These are phyloP conservation scores for Durusdinium trenchii DNA, from an alignment of 73 alveolate genomes.

Conservation along the genomic window DNA sequence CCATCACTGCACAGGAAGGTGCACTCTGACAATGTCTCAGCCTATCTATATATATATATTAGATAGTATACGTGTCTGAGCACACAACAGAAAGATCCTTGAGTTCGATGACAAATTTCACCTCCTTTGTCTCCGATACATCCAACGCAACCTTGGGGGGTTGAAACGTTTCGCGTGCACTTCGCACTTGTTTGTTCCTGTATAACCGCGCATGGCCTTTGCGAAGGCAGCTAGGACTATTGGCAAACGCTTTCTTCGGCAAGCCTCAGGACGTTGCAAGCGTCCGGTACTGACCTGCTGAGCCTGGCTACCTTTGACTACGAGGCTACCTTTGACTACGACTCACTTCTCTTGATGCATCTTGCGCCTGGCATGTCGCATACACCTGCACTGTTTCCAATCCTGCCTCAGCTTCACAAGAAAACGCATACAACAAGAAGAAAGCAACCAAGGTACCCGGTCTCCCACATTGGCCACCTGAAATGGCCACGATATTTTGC, in stretches of 20 bases:
- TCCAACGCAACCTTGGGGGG: neutral
- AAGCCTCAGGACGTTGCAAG: too few species aligned
- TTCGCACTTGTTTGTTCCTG: neutral
- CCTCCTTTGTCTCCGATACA: neutral
- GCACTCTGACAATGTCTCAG: neutral
- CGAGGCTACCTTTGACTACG: neutral
- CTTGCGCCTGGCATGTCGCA: constrained; percentile 42
- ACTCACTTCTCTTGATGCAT: neutral
- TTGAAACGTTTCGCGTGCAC: neutral
- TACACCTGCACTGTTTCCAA: constrained; percentile 79
- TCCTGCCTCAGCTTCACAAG: constrained; percentile 65
- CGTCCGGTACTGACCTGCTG: too few species aligned
- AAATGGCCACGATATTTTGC: too few species aligned
- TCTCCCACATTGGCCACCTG: too few species aligned
- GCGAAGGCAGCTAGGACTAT: constrained; percentile 13
- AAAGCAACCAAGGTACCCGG: too few species aligned
- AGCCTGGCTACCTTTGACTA: neutral
- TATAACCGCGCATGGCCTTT: constrained; percentile 14
- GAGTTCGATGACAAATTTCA: neutral
- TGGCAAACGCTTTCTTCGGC: constrained; percentile 22
- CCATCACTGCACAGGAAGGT: neutral
- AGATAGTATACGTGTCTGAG: neutral
- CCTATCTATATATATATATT: neutral
- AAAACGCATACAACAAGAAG: too few species aligned
- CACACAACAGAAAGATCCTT: neutral